Base-by-base conservation (phyloP, 2,329 filamentous ascomycete genomes). In the Lachnellula suecica region DNA sequence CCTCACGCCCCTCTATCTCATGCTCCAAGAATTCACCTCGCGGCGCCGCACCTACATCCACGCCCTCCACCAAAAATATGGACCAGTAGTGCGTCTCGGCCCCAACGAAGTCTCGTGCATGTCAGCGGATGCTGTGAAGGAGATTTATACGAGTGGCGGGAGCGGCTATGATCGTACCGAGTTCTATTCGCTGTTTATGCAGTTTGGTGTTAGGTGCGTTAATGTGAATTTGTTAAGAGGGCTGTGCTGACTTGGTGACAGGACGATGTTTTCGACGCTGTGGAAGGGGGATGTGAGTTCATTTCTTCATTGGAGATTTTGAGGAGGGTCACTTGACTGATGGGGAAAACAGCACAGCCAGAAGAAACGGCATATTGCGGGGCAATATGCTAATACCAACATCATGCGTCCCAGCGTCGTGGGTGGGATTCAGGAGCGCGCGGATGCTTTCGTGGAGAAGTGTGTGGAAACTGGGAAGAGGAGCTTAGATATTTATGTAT, bases 381-480 rank as follows among this genome's bases (percentile, higher is more conserved):
- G 87, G 62, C 75, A 83, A 25, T 89, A 89, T 65, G 81, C 85
- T 25, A 88, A 88, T 68, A 82, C 79, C 49, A 88, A 87, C 62
- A 72, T 88, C 45, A 76, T 87, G 70, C 78, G 78, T 25, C 66
- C 76, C 4, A 71, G 71, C 2, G 78, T 83, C 2, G 66, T 87
- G 24, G 67, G 72, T 4, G 84, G 81, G 2, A 83, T 89, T 44
- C 70, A 77, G 48, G 75, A 82, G 56, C 73, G 83, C 5, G 81
- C 84, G 0, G 68, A 64, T 31, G 74, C 73, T 24, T 86, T 88
- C 57, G 66, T 83, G 5, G 70, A 74, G 17, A 75, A 76, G 42
- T 86, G 83, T 55, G 65, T 69, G 24, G 70, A 70, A 25, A 73
- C 76, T 2, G 65, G 69, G 1, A 70, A 72, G 15, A 66, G 65